Base-by-base conservation (phyloP, 2,329 filamentous ascomycete species). In the Cordyceps tenuipes region DNA sequence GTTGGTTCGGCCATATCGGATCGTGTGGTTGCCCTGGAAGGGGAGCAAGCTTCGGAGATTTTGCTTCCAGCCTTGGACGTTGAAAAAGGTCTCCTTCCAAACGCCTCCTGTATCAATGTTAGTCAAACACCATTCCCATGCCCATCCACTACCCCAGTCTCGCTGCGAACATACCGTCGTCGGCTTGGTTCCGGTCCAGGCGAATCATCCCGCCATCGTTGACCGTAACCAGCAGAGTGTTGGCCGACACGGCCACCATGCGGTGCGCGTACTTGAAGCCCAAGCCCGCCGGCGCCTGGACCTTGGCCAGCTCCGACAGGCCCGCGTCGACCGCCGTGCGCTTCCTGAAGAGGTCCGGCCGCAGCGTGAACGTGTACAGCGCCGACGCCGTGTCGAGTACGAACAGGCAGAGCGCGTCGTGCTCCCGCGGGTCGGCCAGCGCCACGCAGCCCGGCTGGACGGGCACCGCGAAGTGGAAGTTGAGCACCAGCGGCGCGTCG, bases 321-420 rank as follows among this genome's bases (percentile, higher is more conserved):
- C 88, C 87, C 56, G 87, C 83, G 65, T 95, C 90, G 17, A 87
- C 83, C 21, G 84, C 84, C 0, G 82, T 79, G 62, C 82, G 80
- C 70, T 85, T 86, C 62, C 86, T 82, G 71, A 97, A 96, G 69
- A 90, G 88, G 66, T 94, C 90, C 34, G 89, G 88, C 62, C 88
- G 86, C 54, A 99, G 75, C n/a, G 82, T 88, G 65, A 99, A 81
- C 13, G 90, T 91, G 74, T 92, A 92, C 19, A 99, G 79, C 64
- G 90, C 85, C 68, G 87, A 89, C n/a, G 82, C 79, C 63, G 85
- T 82, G 62, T 92, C 93, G 67, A 96, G 79, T 55, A 89, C 88
- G 72, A 91, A 95, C 48, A 91, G 82, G 66, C 83, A 88, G 56
- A 97, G 76, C 62, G 86, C 82, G 77, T 96, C 89, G 67, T 88